These are phyloP conservation scores for Calocybe indica DNA, from an alignment of 768 basidiomycete species.

Conservation along the genomic window DNA sequence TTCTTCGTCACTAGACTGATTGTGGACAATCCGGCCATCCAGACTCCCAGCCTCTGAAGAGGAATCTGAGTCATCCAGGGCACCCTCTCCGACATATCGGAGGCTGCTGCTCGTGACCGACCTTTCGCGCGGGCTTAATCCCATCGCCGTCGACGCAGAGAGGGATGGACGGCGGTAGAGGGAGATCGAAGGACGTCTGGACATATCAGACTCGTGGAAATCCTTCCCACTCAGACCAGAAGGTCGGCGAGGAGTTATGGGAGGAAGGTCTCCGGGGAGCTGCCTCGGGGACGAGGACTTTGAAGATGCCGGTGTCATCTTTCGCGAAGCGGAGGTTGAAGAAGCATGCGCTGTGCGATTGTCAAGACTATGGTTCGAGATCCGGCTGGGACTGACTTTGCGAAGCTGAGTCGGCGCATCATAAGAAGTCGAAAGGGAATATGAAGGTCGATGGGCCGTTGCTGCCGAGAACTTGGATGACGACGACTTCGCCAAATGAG, in stretches of 20 bases:
- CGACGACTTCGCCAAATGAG: too few relatives aligned
- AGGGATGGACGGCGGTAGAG: conserved; percentile 41
- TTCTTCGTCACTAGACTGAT: conserved; percentile 32
- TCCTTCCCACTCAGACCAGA: conserved; percentile 34
- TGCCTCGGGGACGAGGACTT: conserved; percentile 53
- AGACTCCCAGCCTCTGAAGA: conserved; percentile 33
- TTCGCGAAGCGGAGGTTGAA: conserved; percentile 36
- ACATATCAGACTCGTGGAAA: conserved; percentile 24
- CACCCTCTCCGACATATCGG: conserved; percentile 70
- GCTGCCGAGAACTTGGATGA: conserved; percentile 33
- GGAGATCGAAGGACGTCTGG: conserved; percentile 26
- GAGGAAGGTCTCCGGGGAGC: conserved; percentile 33
- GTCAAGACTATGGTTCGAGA: conserved; percentile 9
- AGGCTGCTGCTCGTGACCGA: conserved; percentile 27
- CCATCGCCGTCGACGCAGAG: conserved; percentile 25
- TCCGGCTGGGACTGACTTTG: conserved; percentile 20
- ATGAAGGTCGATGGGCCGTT: conserved; percentile 20
- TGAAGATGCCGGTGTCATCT: conserved; percentile 52
- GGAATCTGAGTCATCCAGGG: conserved; percentile 74
- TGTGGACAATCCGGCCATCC: conserved; percentile 20
- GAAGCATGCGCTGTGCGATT: conserved; percentile 19
- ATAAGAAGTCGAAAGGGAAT: conserved; percentile 9
- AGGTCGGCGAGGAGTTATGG: conserved; percentile 34
- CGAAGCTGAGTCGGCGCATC: conserved; percentile 8
- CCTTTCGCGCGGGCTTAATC: conserved; percentile 33